Evolutionary conservation across 2,329 filamentous ascomycete genomes (phyloP).

Genomic region (Pezicula radicicola): DNA sequence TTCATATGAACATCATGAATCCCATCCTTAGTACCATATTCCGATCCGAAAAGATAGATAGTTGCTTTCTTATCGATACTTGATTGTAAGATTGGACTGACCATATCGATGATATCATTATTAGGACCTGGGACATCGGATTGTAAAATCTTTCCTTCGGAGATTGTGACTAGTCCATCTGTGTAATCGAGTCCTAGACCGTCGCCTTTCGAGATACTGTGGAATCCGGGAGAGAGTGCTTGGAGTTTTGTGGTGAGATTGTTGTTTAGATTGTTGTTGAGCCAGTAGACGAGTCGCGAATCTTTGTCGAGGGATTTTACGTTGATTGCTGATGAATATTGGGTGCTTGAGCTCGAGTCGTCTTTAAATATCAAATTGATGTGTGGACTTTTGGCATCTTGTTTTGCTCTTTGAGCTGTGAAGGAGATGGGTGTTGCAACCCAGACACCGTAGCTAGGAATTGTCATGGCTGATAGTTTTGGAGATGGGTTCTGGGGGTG

Average conservation of each 20-base stretch:
- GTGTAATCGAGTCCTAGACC: slow-evolving; percentile 16
- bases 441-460: slow-evolving; percentile 17
- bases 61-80: slow-evolving; percentile 32
- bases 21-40: slow-evolving; percentile 25
- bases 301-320: slow-evolving; percentile 20
- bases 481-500: too few species aligned
- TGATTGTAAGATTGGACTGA: slow-evolving; percentile 31
- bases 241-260: slow-evolving; percentile 12
- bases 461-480: too few species aligned
- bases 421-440: slow-evolving; percentile 16
- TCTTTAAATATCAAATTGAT: slow-evolving; percentile 20
- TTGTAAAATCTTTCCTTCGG: slow-evolving; percentile 13
- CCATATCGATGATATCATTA: slow-evolving; percentile 30
- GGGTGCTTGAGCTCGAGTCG: neutral
- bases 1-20: slow-evolving; percentile 40
- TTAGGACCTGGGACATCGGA: slow-evolving; percentile 11
- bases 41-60: slow-evolving; percentile 35
- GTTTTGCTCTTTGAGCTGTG: slow-evolving; percentile 3
- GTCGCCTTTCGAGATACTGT: neutral
- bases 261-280: slow-evolving; percentile 42
- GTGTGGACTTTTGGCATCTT: slow-evolving; percentile 10
- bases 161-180: slow-evolving; percentile 18
- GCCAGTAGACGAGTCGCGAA: slow-evolving; percentile 43
- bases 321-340: slow-evolving; percentile 17
- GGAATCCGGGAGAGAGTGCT: slow-evolving; percentile 10